Conservation (phyloP, 164 flowering plant genomes). For the Vitis vinifera region ASM3070453v1 NC_081807.1:9832501-9833000, state of each 20-base stretch:
- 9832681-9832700: slow-evolving; percentile 98
- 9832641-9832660: slow-evolving; percentile 96
- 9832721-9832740: slow-evolving; percentile 98
- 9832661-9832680: slow-evolving; percentile 96
- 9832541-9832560: too few species aligned
- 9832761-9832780: slow-evolving; percentile 97
- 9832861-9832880: too few species aligned
- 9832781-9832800: slow-evolving; percentile 91
- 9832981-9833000: background rate
- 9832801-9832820: slow-evolving; percentile 95
- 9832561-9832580: background rate
- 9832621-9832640: slow-evolving; percentile 95
- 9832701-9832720: slow-evolving; percentile 82
- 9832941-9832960: background rate
- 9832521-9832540: too few species aligned
- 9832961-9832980: background rate
- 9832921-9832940: background rate
- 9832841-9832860: too few species aligned
- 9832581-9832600: slow-evolving; percentile 73
- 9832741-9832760: slow-evolving; percentile 98
- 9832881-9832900: background rate
- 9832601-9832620: slow-evolving; percentile 94
- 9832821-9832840: slow-evolving; percentile 90
- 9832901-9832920: too few species aligned
- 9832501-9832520: too few species aligned